Percentiles rank a stretch among this genome's conserved stretches.
phyloP scores from a whole-genome alignment of 2,329 filamentous ascomycete species.

The Claviceps spartinae region DNA sequence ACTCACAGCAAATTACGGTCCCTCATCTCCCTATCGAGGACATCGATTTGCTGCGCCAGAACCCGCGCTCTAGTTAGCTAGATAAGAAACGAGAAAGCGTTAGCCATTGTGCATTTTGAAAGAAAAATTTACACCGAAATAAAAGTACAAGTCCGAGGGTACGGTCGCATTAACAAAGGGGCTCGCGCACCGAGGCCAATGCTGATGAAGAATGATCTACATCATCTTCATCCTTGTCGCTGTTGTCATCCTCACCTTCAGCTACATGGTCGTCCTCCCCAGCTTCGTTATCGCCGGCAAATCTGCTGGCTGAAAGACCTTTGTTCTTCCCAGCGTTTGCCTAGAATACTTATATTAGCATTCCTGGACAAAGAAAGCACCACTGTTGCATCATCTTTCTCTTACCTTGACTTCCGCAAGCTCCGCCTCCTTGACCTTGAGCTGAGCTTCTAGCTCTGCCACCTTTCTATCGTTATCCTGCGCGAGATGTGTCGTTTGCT shows the following conservation, averaged over 20 bases:
- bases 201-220: constrained; percentile 51
- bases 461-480: constrained; percentile 34
- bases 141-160: constrained; percentile 11
- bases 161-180: constrained; percentile 31
- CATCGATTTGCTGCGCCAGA: constrained; percentile 35
- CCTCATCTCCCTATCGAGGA: constrained; percentile 43
- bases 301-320: constrained; percentile 41
- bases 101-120: neutral
- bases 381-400: neutral
- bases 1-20: constrained; percentile 36
- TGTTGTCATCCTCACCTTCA: constrained; percentile 45
- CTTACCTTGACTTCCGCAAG: constrained; percentile 45
- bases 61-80: constrained; percentile 32
- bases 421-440: constrained; percentile 51
- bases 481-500: constrained; percentile 30
- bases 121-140: neutral
- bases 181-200: constrained; percentile 51
- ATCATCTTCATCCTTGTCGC: constrained; percentile 33
- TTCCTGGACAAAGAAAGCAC: neutral
- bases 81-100: constrained; percentile 7
- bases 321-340: constrained; percentile 32
- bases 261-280: constrained; percentile 24
- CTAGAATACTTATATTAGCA: constrained; percentile 15
- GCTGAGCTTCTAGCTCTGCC: constrained; percentile 37
- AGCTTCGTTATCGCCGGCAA: constrained; percentile 27